Evolutionary conservation across 345 rosid genomes (phyloP).

Genomic region (Salix brachista): DNA sequence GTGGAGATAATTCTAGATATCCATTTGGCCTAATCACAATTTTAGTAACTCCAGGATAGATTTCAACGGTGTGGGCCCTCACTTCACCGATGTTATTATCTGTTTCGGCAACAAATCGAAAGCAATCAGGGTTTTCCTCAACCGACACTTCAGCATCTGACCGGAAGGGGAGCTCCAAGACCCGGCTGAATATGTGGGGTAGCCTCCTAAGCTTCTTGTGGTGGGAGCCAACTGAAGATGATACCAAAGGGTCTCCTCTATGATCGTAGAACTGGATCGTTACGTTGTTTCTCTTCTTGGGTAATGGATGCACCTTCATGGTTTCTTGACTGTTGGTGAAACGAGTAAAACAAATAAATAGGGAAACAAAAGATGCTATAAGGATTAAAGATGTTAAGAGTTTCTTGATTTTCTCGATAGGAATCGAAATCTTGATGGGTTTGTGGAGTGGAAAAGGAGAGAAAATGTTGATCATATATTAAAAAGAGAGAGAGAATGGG

Average conservation of each 20-base stretch:
- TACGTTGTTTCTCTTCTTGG: constrained; percentile 56
- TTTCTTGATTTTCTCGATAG: constrained; percentile 4
- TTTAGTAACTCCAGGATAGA: constrained; percentile 83
- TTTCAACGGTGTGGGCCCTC: constrained; percentile 74
- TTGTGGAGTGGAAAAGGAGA: constrained; percentile 20
- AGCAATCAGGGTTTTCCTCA: constrained; percentile 70
- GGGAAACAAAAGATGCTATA: constrained; percentile 24
- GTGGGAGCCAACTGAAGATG: constrained; percentile 33
- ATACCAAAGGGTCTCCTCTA: constrained; percentile 22
- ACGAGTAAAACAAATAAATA: constrained; percentile 21
- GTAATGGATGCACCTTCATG: constrained; percentile 89
- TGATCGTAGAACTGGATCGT: constrained; percentile 41
- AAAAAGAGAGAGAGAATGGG: neutral
- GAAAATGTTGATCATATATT: constrained; percentile 22
- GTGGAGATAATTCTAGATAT: constrained; percentile 45
- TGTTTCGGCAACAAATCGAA: constrained; percentile 80
- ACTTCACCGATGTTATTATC: constrained; percentile 54
- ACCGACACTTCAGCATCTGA: constrained; percentile 79
- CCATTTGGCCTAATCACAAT: constrained; percentile 74
- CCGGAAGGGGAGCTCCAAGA: constrained; percentile 84
- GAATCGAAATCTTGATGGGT: constrained; percentile 39
- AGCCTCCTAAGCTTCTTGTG: constrained; percentile 81
- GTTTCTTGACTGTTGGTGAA: constrained; percentile 2
- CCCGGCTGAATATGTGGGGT: constrained; percentile 92
- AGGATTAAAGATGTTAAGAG: constrained; percentile 10